These are phyloP conservation scores for Epichloe hybrida DNA, from an alignment of 2,329 filamentous ascomycete species.

Conservation along the genomic window DNA sequence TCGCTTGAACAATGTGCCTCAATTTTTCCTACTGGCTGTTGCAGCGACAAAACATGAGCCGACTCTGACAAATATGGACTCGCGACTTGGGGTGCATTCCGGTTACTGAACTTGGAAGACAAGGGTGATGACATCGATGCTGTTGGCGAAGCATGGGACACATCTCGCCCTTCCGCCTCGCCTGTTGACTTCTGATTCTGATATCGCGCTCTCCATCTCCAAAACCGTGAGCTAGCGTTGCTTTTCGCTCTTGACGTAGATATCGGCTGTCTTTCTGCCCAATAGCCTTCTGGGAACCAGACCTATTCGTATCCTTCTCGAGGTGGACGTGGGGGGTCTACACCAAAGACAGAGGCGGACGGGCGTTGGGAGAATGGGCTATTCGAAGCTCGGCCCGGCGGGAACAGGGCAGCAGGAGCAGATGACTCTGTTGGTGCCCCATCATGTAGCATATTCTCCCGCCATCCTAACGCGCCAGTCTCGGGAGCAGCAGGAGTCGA, in stretches of 20 bases:
- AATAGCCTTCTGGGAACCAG: conserved; percentile 49
- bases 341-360: conserved; percentile 12
- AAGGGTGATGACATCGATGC: conserved; percentile 9
- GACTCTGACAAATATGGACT: conserved; percentile 35
- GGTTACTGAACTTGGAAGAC: conserved; percentile 4
- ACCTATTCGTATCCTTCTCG: conserved; percentile 45
- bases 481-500: conserved; percentile 3
- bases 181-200: conserved; percentile 21
- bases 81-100: conserved; percentile 10
- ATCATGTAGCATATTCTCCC: conserved; percentile 3
- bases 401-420: not conserved
- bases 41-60: conserved; percentile 34
- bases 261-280: conserved; percentile 40
- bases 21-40: conserved; percentile 16
- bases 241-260: conserved; percentile 16
- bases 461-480: not conserved
- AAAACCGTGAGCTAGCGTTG: conserved; percentile 21
- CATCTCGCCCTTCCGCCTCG: conserved; percentile 15
- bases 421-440: not conserved
- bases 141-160: conserved; percentile 13
- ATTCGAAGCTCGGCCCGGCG: not conserved
- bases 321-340: conserved; percentile 43
- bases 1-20: conserved; percentile 6
- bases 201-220: conserved; percentile 28
- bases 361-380: conserved; percentile 2